Base-by-base conservation (phyloP, 2,329 filamentous ascomycete genomes). In the Penicillium sp. region DNA sequence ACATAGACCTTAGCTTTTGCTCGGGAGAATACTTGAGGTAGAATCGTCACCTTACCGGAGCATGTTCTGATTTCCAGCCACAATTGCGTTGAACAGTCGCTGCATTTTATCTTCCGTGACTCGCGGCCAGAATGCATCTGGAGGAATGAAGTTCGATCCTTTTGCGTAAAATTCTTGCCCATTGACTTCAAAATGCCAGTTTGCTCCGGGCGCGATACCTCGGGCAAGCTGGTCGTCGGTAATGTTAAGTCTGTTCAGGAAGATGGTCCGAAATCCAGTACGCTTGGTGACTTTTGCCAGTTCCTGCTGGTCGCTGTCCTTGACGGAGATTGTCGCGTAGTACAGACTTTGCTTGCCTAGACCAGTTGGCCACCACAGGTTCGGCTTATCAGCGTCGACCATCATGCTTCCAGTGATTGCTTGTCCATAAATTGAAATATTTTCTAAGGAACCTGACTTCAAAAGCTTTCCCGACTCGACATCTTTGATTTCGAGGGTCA, bases 171-270 rank as follows among this genome's bases (percentile, higher is more conserved):
- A 86, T 12, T 85, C 82, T 51, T 84, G 80, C 0, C 86, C 86
- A 60, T 89, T 89, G 60, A 89, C 79, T 68, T 88, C 85, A 63
- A 89, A 88, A 67, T 88, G 84, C 85, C 85, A 86, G 69, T 85
- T 84, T 45, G 81, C 82, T 7, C 83, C 84, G 0, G 81, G 79
- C n/a, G 82, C 79, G 60, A 87, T 82, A 1, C 86, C 84, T 59
- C 79, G 75, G 1, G 78, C 75, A 0, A 85, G 68, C 61, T 88
- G 84, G 1, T 77, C 77, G 0, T 83, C 76, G 0, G 83, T 83
- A 25, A 88, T 82, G 3, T 81, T 80, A 1, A 78, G 77, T 66
- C 83, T 77, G 59, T 88, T 87, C 17, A 87, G 75, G 6, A 87
- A 81, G 47, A 88, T 87, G 0, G 86, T 88, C 15, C 86, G 78